Evolutionary conservation across 768 basidiomycete species (phyloP).

Genomic region (Tylopilus subfusipes): DNA sequence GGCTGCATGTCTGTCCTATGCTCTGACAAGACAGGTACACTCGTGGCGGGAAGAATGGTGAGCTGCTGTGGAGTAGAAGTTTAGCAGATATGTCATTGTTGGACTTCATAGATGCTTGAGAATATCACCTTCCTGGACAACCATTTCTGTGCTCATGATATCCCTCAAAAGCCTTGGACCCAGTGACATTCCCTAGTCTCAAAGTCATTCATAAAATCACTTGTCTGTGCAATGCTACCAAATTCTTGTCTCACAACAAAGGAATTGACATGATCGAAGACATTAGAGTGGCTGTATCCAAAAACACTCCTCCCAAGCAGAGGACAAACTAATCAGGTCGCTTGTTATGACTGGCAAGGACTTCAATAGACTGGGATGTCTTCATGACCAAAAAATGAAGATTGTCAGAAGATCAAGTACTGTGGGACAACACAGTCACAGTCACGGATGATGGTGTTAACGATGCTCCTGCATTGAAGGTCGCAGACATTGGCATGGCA

Average conservation of each 20-base stretch:
- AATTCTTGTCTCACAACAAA: constrained; percentile 40
- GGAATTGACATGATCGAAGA: constrained; percentile 33
- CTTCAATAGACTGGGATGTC: constrained; percentile 37
- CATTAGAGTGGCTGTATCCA: constrained; percentile 17
- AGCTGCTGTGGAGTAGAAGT: neutral
- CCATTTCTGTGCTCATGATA: too few relatives aligned
- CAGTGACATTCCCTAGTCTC: too few relatives aligned
- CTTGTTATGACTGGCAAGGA: constrained; percentile 46
- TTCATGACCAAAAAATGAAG: constrained; percentile 50
- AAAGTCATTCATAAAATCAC: too few relatives aligned
- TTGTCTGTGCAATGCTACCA: too few relatives aligned
- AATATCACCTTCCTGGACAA: too few relatives aligned
- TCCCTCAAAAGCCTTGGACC: too few relatives aligned
- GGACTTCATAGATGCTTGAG: too few relatives aligned
- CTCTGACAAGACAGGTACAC: constrained; percentile 52
- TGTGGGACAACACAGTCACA: constrained; percentile 48
- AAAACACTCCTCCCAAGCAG: constrained; percentile 15
- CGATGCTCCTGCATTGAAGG: constrained; percentile 49
- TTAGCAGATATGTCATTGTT: neutral
- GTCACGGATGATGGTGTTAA: constrained; percentile 58
- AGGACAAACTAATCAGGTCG: constrained; percentile 37
- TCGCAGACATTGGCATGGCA: constrained; percentile 53
- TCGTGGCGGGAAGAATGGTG: constrained; percentile 47
- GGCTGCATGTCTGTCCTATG: constrained; percentile 50
- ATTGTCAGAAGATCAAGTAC: constrained; percentile 53